Evolutionary conservation across 331 rosid genomes (phyloP), one percentile per base, ranked within the genome.

Genomic region (Acacia concinna): DNA sequence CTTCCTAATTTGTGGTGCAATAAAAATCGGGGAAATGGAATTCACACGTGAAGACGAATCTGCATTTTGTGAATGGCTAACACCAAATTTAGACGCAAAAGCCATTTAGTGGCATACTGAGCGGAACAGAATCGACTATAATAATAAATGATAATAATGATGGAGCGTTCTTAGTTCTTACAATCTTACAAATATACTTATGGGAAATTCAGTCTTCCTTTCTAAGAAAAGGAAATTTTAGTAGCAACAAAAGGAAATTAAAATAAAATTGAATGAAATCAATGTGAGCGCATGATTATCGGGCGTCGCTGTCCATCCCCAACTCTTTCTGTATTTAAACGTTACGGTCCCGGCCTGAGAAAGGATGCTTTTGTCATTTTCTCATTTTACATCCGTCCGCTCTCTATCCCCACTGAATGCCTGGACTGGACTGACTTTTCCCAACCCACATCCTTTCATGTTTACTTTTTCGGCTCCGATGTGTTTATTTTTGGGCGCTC

Each of bases 271-370:
- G 71, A 14, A 31, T 32, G 62, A 30, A 57, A 57, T 57, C 5
- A 23, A 84, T 83, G 84, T 23, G 51, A 73, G 13, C 7, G 86
- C 79, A 79, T 85, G 82, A 85, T 85, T 67, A 78, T 37, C 43
- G 84, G 77, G 41, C 11, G 89, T 88, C 89, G 78, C 84, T 87
- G 80, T 90, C 85, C 8, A n/a, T 65, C 67, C 73, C 84, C 78
- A 40, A 14, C 65, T 66, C 68, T 2, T 66, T 25, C 51, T 74
- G 77, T 66, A 89, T 88, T 89, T 87, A 88, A 93, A 91, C 76
- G 84, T 83, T 90, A 71, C 84, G 86, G 93, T 82, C 83, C 83
- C 85, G 54, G 18, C 62, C 4, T 49, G 14, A 25, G 17, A 11
- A 25, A 25, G 31, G 18, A 27, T 57, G 64, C 7, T 23, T 23